Base-by-base conservation (phyloP, 305 asterid species). In the Coffea humblotiana region DNA sequence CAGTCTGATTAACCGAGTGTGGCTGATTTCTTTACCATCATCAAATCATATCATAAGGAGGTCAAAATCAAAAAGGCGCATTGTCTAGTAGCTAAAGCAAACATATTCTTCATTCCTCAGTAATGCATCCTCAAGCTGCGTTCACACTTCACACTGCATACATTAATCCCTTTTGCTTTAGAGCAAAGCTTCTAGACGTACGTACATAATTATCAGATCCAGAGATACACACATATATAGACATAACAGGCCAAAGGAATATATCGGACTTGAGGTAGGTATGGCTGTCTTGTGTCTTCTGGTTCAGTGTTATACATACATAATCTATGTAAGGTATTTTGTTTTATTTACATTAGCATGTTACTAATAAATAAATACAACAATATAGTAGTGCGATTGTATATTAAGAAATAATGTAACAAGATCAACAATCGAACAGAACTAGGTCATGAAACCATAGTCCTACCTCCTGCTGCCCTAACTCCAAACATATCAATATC, bases 31-130 rank as follows among this genome's bases (percentile, higher is more conserved):
- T 66, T 29, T 66, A 29, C 29, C 9, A 66, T 29, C 45, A 66
- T 32, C 45, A 29, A 29, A 66, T 66, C 45, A 29, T 66, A 66
- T 66, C 23, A 29, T 66, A 32, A 29, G 43, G 9, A 66, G 71
- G 71, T 29, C 71, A 66, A 66, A 66, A 66, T 66, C 45, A 9
- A 66, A 66, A 66, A 66, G 71, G 47, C 47, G n/a, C 71, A 66
- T 66, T 66, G 35, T 51, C 58, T 27, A 49, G 45, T 23, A 47
- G 35, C 14, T 51, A 11, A 0, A 51, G 19, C 19, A 45, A 27
- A 27, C 12, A 14, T 72, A 72, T 72, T 72, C 76, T 25, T 25
- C 45, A 71, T 71, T 71, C 63, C 76, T 13, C 54, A 25, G 45
- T 63, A 49, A 25, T 72, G 37, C 8, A 49, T 72, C 64, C 47